phyloP scores from a whole-genome alignment of 352 stramenopile genomes.

The Phytophthora kernoviae region DNA sequence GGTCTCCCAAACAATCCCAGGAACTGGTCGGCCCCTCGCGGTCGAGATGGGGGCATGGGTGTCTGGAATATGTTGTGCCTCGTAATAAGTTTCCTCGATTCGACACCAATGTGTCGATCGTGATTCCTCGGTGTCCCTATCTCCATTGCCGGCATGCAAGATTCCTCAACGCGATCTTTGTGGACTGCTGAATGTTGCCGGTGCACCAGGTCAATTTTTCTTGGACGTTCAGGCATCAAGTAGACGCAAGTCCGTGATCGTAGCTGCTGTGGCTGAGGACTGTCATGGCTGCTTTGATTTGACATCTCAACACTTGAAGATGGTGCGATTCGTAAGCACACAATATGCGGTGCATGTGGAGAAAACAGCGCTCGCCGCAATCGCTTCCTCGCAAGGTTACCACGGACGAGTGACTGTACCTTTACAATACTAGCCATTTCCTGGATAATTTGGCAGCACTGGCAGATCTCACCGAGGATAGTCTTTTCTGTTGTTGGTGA shows the following conservation, averaged over 20 bases:
- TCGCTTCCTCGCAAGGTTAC: constrained; percentile 38
- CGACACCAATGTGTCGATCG: constrained; percentile 1
- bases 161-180: too few species aligned
- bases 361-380: constrained; percentile 28
- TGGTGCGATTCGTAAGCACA: constrained; percentile 38
- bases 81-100: constrained; percentile 24
- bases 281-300: constrained; percentile 23
- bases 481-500: constrained; percentile 17
- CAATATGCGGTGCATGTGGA: constrained; percentile 19
- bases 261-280: neutral
- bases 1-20: constrained; percentile 22
- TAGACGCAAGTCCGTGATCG: constrained; percentile 32
- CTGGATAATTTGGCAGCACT: constrained; percentile 21
- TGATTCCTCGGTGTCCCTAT: neutral
- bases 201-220: constrained; percentile 14
- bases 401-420: constrained; percentile 59
- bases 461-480: constrained; percentile 4
- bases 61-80: constrained; percentile 6
- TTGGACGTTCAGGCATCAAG: constrained; percentile 23
- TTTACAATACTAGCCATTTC: constrained; percentile 44
- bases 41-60: neutral
- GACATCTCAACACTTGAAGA: constrained; percentile 1
- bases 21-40: constrained; percentile 11
- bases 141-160: constrained; percentile 2
- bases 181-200: neutral